A percentile compares a stretch with the other conserved stretches of the same genome.
phyloP scores from a whole-genome alignment of 331 rosid species.

The Pyrus hybrid region DNA sequence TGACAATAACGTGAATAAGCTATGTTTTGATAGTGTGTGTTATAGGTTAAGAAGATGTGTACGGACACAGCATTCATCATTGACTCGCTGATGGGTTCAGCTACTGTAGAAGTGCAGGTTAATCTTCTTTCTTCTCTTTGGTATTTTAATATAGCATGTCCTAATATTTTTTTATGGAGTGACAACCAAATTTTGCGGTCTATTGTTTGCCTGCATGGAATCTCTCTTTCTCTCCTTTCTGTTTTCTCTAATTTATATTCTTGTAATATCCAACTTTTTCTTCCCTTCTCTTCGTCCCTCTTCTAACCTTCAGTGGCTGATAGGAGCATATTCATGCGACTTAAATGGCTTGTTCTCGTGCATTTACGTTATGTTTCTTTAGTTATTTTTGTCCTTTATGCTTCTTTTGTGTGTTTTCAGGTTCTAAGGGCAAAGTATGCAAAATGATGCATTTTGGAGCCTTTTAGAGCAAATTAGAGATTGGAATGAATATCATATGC shows the following conservation, averaged over 20 bases:
- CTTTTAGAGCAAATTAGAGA: no score
- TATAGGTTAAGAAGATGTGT: constrained; percentile 73
- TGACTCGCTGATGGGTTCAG: constrained; percentile 68
- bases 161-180: background rate
- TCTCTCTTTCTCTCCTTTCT: background rate
- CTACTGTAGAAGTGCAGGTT: constrained; percentile 78
- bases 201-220: background rate
- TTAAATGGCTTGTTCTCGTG: no score
- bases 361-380: no score
- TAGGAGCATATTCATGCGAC: no score
- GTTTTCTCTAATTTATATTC: background rate
- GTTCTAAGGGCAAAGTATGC: no score
- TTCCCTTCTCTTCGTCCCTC: background rate
- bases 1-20: background rate
- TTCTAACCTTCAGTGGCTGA: no score
- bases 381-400: no score
- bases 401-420: no score
- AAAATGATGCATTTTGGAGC: no score
- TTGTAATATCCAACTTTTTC: background rate
- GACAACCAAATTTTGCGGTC: background rate
- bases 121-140: constrained; percentile 6
- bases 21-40: background rate
- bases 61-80: constrained; percentile 63
- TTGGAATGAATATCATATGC: no score
- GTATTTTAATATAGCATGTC: constrained; percentile 1